Base-by-base conservation (phyloP, 768 basidiomycete species). In the Phallus indusiatus region DNA sequence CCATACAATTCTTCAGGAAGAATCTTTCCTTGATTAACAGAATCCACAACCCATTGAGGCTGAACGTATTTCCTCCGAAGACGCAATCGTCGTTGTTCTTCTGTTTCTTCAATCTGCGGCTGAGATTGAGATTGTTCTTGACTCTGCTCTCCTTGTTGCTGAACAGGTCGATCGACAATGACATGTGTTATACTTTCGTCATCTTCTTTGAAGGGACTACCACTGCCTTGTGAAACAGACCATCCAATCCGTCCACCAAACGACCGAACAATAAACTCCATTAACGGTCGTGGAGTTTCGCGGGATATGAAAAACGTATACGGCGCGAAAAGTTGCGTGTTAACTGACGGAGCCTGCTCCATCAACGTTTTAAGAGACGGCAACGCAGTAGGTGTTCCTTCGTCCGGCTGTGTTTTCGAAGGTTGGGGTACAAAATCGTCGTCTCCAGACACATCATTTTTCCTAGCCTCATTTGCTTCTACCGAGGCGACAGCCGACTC, bases 11-110 rank as follows among this genome's bases (percentile, higher is more conserved):
- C 94, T 65, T 94, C 90, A 0, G 91, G 79, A 28, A 97, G 78
- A 60, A 95, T 79, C 69, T 81, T 89, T 10, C 86, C 85, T 8
- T 83, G 80, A 69, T 99, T 99, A 69, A 96, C 84, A 70, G 90
- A 96, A 70, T 99, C 96, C 36, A 92, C 90, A 34, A 96, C 81
- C 96, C 96, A 98, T 71, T 98, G 95, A 11, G 96, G 96, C 71
- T 98, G 96, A 17, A 98, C 80, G 70, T 88, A 91, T 68, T 90
- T 92, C 66, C 93, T 80, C 69, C 82, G 81, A 48, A 78, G 72
- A 37, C 83, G 77, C 47, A 79, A 76, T 64, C 85, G 82, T 64
- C 80, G 78, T 63, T 86, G 81, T 55, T 81, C 81, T 16, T 75
- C 63, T 0, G 79, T 77, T 66, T 83, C 85, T 62, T 75, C 75